Conservation (phyloP, 306 rosid genomes). For the Potentilla sterilis region DNA sequence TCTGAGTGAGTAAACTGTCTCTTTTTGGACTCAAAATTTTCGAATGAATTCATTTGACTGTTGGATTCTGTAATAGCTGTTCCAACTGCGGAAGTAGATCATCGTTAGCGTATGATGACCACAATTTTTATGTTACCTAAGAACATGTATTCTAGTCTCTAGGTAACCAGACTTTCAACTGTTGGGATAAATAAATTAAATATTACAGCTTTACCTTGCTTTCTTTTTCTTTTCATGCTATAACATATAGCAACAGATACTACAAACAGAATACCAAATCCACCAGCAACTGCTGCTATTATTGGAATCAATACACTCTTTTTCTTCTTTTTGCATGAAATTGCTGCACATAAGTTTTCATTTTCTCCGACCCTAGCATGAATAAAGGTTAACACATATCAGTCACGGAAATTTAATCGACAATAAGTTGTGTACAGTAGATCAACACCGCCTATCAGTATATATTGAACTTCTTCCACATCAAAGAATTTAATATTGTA, state of each 20-base stretch:
- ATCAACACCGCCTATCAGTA: not conserved
- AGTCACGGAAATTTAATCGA: not conserved
- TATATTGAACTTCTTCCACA: not conserved
- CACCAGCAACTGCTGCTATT: slow-evolving; percentile 41
- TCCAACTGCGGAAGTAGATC: not conserved
- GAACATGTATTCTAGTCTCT: not conserved
- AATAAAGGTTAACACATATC: not conserved
- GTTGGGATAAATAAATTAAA: not conserved
- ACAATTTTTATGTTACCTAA: not conserved
- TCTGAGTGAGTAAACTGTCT: slow-evolving; percentile 42
- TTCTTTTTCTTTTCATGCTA: slow-evolving; percentile 26
- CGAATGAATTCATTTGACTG: slow-evolving; percentile 11
- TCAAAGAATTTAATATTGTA: not conserved
- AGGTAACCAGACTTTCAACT: not conserved
- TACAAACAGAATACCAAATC: slow-evolving; percentile 32
- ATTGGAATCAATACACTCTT: slow-evolving; percentile 38
- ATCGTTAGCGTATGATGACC: not conserved
- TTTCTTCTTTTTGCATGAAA: slow-evolving; percentile 35
- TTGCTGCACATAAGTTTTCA: slow-evolving; percentile 36
- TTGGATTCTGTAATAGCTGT: not conserved
- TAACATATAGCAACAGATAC: slow-evolving; percentile 18
- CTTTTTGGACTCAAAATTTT: slow-evolving; percentile 28
- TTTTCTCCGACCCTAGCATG: slow-evolving; percentile 42
- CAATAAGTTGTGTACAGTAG: not conserved
- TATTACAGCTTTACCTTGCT: slow-evolving; percentile 14